Conservation (phyloP, 768 basidiomycete genomes). For the Tulasnella sp. region DNA sequence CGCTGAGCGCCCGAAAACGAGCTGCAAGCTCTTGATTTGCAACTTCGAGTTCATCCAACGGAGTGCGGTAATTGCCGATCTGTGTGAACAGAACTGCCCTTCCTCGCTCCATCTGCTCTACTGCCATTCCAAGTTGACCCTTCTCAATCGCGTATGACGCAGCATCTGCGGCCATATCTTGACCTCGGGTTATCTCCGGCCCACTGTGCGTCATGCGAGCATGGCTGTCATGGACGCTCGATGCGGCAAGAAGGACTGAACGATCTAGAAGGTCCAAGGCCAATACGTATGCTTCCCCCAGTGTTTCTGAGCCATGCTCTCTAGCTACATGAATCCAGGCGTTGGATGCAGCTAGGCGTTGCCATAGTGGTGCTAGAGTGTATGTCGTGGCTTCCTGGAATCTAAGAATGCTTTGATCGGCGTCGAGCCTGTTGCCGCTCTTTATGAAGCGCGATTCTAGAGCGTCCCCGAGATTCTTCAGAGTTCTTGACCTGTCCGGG, state of each 20-base stretch:
- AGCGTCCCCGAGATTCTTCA: constrained; percentile 12
- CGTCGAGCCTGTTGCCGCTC: too few species aligned
- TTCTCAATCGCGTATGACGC: background rate
- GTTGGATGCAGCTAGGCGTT: too few species aligned
- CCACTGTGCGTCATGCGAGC: too few species aligned
- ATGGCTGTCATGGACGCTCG: background rate
- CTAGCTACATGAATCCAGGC: too few species aligned
- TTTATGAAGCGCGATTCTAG: background rate
- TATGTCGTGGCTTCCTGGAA: too few species aligned
- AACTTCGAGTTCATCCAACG: background rate
- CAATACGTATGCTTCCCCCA: too few species aligned
- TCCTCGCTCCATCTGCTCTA: background rate
- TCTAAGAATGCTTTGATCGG: too few species aligned
- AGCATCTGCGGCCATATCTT: background rate
- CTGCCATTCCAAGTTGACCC: background rate
- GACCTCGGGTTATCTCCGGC: background rate
- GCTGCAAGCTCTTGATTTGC: background rate
- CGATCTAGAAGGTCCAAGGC: background rate
- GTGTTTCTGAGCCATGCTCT: too few species aligned
- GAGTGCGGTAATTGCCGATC: background rate
- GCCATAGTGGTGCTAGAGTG: too few species aligned
- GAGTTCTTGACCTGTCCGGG: constrained; percentile 3
- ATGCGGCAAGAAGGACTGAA: background rate
- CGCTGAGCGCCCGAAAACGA: background rate
- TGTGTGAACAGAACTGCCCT: background rate